Evolutionary conservation across 495 filamentous ascomycete species (phyloP).

Genomic region (Penicillium roqueforti): DNA sequence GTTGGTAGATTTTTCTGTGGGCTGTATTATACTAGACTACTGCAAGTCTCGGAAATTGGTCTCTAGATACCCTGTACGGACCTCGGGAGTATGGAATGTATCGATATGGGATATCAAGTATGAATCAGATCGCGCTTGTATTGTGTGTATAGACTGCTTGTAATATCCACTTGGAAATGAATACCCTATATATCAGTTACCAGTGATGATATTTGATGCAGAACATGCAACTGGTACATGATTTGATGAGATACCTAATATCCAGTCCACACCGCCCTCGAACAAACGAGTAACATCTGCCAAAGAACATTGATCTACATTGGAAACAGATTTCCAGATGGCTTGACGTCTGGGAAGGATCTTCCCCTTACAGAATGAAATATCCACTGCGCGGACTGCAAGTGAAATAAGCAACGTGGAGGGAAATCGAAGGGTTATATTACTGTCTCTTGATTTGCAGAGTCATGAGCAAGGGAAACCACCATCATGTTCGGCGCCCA

Average conservation of each 20-base stretch:
- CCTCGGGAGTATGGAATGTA: slow-evolving; percentile 7
- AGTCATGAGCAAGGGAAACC: slow-evolving; percentile 13
- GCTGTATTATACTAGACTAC: slow-evolving; percentile 10
- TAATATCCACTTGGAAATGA: slow-evolving; percentile 2
- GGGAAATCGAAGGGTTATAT: not conserved
- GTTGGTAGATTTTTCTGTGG: not conserved
- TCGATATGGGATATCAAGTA: slow-evolving; percentile 2
- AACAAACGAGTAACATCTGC: not conserved
- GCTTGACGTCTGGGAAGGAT: not conserved
- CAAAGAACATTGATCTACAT: slow-evolving; percentile 2
- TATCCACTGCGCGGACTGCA: not conserved
- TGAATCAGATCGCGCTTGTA: not conserved
- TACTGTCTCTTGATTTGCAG: not conserved
- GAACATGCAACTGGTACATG: slow-evolving; percentile 1
- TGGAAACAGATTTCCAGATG: slow-evolving; percentile 2
- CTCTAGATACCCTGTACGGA: not conserved
- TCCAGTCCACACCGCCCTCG: slow-evolving; percentile 1
- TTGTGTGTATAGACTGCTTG: not conserved
- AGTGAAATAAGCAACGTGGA: slow-evolving; percentile 10
- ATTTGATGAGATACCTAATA: not conserved
- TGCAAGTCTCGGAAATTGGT: slow-evolving; percentile 9
- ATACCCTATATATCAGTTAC: not conserved
- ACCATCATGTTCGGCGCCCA: slow-evolving; percentile 3
- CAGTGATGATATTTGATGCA: not conserved
- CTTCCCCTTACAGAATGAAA: slow-evolving; percentile 7